Evolutionary conservation across 306 rosid genomes (phyloP).

Genomic region (Macrotyloma uniflorum): DNA sequence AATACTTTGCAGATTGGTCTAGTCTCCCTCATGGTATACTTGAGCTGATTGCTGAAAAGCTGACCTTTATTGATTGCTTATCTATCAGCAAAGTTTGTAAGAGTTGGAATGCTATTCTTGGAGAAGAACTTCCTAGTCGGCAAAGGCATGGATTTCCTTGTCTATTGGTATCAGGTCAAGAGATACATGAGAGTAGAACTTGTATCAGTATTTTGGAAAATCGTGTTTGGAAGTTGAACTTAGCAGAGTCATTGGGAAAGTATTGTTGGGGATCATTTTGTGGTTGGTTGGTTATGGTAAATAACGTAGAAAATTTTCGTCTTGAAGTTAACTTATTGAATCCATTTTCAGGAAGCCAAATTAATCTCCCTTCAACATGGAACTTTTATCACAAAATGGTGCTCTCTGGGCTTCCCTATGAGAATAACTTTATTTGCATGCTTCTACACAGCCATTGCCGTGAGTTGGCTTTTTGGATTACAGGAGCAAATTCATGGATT

Average conservation of each 20-base stretch:
- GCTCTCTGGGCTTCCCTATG: constrained; percentile 51
- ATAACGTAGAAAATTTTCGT: constrained; percentile 38
- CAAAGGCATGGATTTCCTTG: constrained; percentile 58
- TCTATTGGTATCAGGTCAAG: constrained; percentile 64
- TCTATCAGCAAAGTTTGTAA: constrained; percentile 60
- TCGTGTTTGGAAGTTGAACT: constrained; percentile 59
- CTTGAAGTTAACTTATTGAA: constrained; percentile 56
- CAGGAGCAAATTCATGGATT: constrained; percentile 51
- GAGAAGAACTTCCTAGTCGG: constrained; percentile 56
- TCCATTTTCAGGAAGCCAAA: constrained; percentile 52
- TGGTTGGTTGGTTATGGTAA: constrained; percentile 66
- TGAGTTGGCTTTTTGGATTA: constrained; percentile 56
- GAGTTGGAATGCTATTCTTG: constrained; percentile 57
- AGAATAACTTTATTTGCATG: constrained; percentile 51
- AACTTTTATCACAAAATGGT: constrained; percentile 71
- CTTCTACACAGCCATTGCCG: constrained; percentile 52
- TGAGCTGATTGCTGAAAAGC: constrained; percentile 47
- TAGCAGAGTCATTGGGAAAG: constrained; percentile 48
- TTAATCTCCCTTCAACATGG: constrained; percentile 57
- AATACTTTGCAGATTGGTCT: constrained; percentile 52
- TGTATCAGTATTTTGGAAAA: constrained; percentile 58
- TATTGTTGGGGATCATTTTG: constrained; percentile 70
- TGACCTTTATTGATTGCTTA: constrained; percentile 51
- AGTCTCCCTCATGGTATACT: constrained; percentile 46
- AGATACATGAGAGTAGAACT: constrained; percentile 48